A percentile compares a stretch with the other conserved stretches of the same genome.
Evolutionary conservation across 305 asterid genomes (phyloP).

Genomic region (Nicotiana rustica): DNA sequence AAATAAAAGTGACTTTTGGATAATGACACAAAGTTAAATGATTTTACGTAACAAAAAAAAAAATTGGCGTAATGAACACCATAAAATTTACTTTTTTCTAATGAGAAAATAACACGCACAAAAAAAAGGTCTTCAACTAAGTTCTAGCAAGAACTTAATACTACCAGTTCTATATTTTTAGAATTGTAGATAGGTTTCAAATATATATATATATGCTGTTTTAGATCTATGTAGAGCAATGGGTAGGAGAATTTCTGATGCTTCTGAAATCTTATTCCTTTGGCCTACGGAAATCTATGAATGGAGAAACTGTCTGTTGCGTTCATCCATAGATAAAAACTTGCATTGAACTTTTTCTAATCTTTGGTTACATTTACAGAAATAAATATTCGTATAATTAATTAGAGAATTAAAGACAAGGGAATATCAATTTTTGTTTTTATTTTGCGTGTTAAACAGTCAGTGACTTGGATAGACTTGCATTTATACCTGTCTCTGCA

Average conservation of each 20-base stretch:
- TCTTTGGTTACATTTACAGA: not conserved
- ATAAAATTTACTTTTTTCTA: too few relatives aligned
- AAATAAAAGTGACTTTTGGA: too few relatives aligned
- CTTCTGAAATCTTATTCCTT: not conserved
- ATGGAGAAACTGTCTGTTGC: not conserved
- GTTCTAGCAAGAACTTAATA: too few relatives aligned
- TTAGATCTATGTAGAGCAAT: conserved; percentile 7
- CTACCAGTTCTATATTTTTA: not conserved
- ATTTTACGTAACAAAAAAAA: too few relatives aligned
- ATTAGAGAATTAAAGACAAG: not conserved
- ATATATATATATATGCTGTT: not conserved
- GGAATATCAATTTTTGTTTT: not conserved
- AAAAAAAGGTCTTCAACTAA: too few relatives aligned
- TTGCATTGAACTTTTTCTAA: not conserved
- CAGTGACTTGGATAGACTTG: not conserved
- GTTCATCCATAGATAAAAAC: not conserved
- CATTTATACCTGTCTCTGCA: not conserved
- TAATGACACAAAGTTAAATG: too few relatives aligned
- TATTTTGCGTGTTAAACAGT: not conserved
- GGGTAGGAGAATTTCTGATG: not conserved
- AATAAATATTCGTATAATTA: not conserved
- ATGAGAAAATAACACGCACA: too few relatives aligned
- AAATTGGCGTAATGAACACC: too few relatives aligned
- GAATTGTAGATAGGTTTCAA: not conserved
- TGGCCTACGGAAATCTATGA: not conserved